Conservation (phyloP, 2,329 filamentous ascomycete genomes). For the Hypomyces perniciosus region DNA sequence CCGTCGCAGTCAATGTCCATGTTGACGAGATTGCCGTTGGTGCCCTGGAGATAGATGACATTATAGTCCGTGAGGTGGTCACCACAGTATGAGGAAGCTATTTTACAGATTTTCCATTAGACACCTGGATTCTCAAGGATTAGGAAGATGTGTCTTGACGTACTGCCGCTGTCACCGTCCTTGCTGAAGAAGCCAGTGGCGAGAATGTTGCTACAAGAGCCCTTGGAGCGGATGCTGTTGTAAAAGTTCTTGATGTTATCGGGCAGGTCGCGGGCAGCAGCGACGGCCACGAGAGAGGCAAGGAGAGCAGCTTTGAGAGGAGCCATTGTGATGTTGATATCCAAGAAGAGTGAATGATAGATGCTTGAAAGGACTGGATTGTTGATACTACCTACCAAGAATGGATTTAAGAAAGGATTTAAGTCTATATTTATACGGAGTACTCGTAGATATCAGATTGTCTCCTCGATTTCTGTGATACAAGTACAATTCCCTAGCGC, state of each 20-base stretch:
- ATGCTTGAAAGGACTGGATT: no score
- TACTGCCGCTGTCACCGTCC: conserved; percentile 32
- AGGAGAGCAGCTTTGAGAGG: conserved; percentile 15
- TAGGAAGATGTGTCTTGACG: conserved; percentile 3
- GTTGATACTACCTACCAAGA: no score
- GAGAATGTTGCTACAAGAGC: conserved; percentile 33
- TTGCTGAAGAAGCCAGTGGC: conserved; percentile 36
- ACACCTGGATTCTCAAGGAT: background rate
- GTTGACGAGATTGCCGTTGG: conserved; percentile 38
- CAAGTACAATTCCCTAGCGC: no score
- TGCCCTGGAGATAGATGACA: conserved; percentile 44
- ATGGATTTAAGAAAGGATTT: no score
- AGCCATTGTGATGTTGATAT: conserved; percentile 3
- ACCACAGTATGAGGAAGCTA: conserved; percentile 40
- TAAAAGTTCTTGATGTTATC: conserved; percentile 36
- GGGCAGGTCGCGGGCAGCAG: conserved; percentile 31
- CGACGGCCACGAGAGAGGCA: conserved; percentile 18
- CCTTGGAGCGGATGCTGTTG: conserved; percentile 31
- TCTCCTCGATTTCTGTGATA: no score
- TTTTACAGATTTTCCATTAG: background rate
- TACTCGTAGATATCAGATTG: no score
- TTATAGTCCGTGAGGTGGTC: conserved; percentile 35
- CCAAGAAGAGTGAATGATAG: no score
- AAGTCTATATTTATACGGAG: no score
- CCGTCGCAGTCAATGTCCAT: conserved; percentile 58